Base-by-base conservation (phyloP, 805 yeast species). In the Komagataella mondaviorum region DNA sequence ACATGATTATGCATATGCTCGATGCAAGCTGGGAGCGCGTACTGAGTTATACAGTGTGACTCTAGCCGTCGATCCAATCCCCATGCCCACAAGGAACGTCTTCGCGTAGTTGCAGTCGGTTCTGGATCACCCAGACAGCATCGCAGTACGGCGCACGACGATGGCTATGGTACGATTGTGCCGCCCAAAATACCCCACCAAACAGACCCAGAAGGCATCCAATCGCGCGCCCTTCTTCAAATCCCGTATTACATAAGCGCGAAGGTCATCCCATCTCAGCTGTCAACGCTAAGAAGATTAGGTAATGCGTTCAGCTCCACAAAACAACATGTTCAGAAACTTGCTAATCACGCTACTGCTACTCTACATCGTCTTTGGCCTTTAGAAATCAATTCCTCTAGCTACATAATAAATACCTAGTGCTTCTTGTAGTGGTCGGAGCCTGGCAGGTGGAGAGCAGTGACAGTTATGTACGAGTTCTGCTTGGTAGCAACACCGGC, bases 401-500 rank as follows among this genome's bases (percentile, higher is more conserved):
- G 39, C 39, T 30, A 30, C 39, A 30, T 30, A 30, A 30, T 30
- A 30, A 30, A 30, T 30, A 30, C 39, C 14, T 30, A 30, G 14
- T 30, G 39, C 39, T 30, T 30, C 39, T 30, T 30, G 39, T 30
- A 30, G 39, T 30, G 39, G 39, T 30, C 39, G 23, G 51, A 55
- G 18, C 58, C 56, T 4, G 71, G 71, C 39, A 68, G 55, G 47
- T 58, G 61, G 23, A 60, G n/a, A 18, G 64, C 67, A 46, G 52
- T 60, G 49, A 67, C 57, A n/a, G 75, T 68, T 47, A 83, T 48
- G 62, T 81, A 83, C 3, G 88, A 70, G 64, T 85, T 85, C 60
- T 80, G 83, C 43, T 67, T 69, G 53, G 75, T 84, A 30, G 87
- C 80, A 43, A 78, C 63, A 72, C 88, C 88, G 3, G 86, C 85